phyloP scores from a whole-genome alignment of 164 flowering plant genomes.

The Umbilicus rupestris region DNA sequence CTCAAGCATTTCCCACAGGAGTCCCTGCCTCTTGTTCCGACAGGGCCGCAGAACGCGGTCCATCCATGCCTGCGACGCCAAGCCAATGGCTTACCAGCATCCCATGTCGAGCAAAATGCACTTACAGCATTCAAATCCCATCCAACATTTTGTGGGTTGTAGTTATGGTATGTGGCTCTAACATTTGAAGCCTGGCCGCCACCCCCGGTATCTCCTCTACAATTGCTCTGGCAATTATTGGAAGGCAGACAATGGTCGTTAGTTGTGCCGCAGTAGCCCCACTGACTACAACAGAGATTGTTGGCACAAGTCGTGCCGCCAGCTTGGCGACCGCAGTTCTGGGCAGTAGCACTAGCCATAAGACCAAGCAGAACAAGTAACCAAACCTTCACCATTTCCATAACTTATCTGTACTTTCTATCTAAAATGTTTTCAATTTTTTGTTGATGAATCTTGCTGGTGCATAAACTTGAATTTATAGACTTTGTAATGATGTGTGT shows the following conservation, averaged over 20 bases:
- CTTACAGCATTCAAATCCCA: conserved; percentile 6
- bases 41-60: conserved; percentile 54
- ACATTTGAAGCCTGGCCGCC: conserved; percentile 1
- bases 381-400: not conserved
- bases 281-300: conserved; percentile 13
- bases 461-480: not conserved
- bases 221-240: conserved; percentile 12
- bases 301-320: conserved; percentile 7
- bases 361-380: not conserved
- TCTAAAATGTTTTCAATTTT: too few species aligned
- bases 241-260: conserved; percentile 6
- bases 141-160: too few species aligned
- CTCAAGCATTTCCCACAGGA: conserved; percentile 43
- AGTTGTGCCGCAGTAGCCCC: conserved; percentile 12
- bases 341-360: not conserved
- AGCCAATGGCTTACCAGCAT: conserved; percentile 31
- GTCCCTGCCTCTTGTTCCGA: conserved; percentile 35
- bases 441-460: not conserved
- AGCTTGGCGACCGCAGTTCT: not conserved
- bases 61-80: conserved; percentile 48
- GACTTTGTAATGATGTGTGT: not conserved
- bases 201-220: not conserved
- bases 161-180: not conserved
- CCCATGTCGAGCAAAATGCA: conserved; percentile 42
- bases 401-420: not conserved